Base-by-base conservation (phyloP, 2,329 filamentous ascomycete genomes). In the Pyrenophora graminea region DNA sequence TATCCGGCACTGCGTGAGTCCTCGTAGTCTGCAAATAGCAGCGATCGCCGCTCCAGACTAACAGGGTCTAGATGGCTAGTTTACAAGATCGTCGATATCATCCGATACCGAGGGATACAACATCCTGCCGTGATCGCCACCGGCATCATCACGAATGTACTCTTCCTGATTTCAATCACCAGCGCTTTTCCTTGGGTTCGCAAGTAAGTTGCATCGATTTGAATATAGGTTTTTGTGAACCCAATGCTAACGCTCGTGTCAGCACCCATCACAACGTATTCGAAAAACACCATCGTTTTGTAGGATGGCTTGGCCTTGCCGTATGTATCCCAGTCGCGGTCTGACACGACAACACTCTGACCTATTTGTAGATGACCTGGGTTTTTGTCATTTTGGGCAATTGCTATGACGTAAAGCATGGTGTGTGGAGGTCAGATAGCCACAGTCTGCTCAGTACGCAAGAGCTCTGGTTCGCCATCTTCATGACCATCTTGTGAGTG, bases 191-290 rank as follows among this genome's bases (percentile, higher is more conserved):
- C 69, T 13, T 72, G 68, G 68, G 64, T 72, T 38, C 68, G 69
- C 48, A 71, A 72, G 68, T 71, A 19, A 58, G 62, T 64, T 18
- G 23, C 15, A 12, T n/a, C 27, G 21, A 27, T 25, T n/a, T n/a
- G 21, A n/a, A 10, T 12, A 7, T 42, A 31, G 8, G 18, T 6
- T 5, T 48, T 32, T 19, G 13, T 39, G 9, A 17, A 7, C 36
- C 36, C 51, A 5, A 44, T 32, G 52, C 57, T 69, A 53, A 69
- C 47, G 1, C 3, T 15, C 25, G 8, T 6, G 8, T 18, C 42
- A 71, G 68, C 49, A 70, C 67, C 10, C 68, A 71, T 43, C 69
- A 72, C 23, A 72, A 72, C 45, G 65, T 67, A 1, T 72, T 72
- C 38, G 69, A 72, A 41, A 71, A 66, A 48, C 66, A 70, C 38